A percentile compares a stretch with the other conserved stretches of the same genome.
Conservation (phyloP, 495 filamentous ascomycete genomes). For the Xylaria intraflava region DNA sequence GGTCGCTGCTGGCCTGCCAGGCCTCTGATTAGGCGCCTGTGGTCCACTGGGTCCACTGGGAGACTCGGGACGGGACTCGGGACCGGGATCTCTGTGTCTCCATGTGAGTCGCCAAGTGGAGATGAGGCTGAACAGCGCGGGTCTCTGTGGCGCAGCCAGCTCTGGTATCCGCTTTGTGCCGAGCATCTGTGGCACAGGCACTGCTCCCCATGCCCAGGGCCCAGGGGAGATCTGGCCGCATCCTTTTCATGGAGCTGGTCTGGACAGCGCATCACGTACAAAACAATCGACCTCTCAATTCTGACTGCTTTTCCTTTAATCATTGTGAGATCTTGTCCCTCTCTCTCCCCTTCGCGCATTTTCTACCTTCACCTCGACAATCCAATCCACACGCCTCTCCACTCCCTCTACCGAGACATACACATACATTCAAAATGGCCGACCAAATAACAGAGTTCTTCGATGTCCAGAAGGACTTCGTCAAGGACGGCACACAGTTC, state of each 20-base stretch:
- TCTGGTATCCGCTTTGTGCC: not conserved
- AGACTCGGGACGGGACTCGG: not conserved
- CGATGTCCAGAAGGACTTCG: conserved; percentile 73
- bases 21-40: not conserved
- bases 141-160: not conserved
- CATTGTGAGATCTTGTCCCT: not conserved
- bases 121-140: not conserved
- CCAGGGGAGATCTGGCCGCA: conserved; percentile 28
- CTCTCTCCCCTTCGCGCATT: not conserved
- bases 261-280: conserved; percentile 7
- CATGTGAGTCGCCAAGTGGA: no score
- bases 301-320: not conserved
- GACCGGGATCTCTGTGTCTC: no score
- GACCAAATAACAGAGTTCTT: conserved; percentile 68
- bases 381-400: not conserved
- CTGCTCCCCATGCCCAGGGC: no score
- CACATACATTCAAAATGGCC: conserved; percentile 43
- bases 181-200: not conserved
- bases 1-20: no score
- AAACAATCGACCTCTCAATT: no score
- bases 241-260: not conserved
- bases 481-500: conserved; percentile 73
- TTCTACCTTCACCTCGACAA: not conserved
- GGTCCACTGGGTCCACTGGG: no score
- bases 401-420: not conserved